Conservation (phyloP, 2,329 filamentous ascomycete genomes). For the Davidsoniella neocaledoniae region DNA sequence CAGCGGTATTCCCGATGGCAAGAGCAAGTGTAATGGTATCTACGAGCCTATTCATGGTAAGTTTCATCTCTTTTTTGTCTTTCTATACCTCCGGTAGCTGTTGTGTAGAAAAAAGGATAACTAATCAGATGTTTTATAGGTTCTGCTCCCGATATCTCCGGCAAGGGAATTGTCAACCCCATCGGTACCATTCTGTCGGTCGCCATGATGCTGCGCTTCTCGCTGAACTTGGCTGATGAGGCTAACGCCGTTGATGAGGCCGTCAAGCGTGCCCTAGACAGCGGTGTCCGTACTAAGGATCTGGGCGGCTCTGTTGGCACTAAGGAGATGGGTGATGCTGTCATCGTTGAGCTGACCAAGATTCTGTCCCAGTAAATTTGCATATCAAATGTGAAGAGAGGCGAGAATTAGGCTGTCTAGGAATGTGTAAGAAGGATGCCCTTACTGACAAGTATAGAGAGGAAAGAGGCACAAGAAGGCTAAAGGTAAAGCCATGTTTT, state of each 20-base stretch:
- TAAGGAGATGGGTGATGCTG: constrained; percentile 57
- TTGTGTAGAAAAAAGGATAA: too few relatives aligned
- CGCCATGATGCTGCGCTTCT: constrained; percentile 94
- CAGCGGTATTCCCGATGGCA: constrained; percentile 71
- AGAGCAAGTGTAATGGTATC: constrained; percentile 75
- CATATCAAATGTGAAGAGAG: neutral
- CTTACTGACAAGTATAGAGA: neutral
- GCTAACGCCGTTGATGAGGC: constrained; percentile 67
- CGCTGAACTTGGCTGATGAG: constrained; percentile 61
- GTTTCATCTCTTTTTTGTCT: constrained; percentile 13
- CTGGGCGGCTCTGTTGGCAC: constrained; percentile 66
- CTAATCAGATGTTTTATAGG: constrained; percentile 28
- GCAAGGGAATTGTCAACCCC: constrained; percentile 70
- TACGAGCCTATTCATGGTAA: constrained; percentile 94
- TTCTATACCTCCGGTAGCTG: neutral
- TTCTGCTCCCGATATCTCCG: constrained; percentile 84
- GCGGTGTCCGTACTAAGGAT: constrained; percentile 63
- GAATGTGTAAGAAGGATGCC: neutral
- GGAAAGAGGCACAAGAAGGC: neutral
- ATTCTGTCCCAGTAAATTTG: constrained; percentile 32
- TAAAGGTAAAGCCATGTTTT: neutral
- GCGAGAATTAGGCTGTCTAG: neutral
- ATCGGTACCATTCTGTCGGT: constrained; percentile 82
- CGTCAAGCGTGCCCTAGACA: constrained; percentile 64
- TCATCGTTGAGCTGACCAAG: constrained; percentile 54